Evolutionary conservation across 2,329 filamentous ascomycete species (phyloP).

Genomic region (Blastomyces silverae): DNA sequence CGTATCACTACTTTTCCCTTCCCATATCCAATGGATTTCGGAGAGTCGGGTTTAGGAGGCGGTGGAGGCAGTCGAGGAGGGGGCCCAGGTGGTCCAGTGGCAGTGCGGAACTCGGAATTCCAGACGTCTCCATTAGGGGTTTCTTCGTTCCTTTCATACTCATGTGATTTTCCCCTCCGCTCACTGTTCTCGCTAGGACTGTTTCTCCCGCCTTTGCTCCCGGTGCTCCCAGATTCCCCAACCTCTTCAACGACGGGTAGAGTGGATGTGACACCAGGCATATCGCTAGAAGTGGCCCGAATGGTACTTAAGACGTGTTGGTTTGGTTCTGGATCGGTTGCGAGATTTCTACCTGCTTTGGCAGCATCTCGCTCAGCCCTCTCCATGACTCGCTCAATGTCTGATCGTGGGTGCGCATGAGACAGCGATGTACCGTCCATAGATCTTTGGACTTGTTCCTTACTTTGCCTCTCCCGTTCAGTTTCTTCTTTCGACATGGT

Average conservation of each 20-base stretch:
- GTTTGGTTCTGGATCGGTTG: slow-evolving; percentile 52
- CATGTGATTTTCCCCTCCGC: slow-evolving; percentile 12
- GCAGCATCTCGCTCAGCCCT: slow-evolving; percentile 55
- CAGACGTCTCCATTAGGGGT: slow-evolving; percentile 12
- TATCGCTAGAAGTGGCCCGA: slow-evolving; percentile 52
- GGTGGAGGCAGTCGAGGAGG: slow-evolving; percentile 19
- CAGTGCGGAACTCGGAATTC: slow-evolving; percentile 19
- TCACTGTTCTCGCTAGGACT: slow-evolving; percentile 2
- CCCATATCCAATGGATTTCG: slow-evolving; percentile 13
- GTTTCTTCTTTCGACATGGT: slow-evolving; percentile 87
- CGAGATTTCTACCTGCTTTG: slow-evolving; percentile 32
- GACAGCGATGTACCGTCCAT: slow-evolving; percentile 26
- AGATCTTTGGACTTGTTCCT: slow-evolving; percentile 28
- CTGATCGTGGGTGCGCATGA: slow-evolving; percentile 28
- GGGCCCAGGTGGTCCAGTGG: slow-evolving; percentile 15
- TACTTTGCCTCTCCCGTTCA: slow-evolving; percentile 43
- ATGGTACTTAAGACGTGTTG: slow-evolving; percentile 55
- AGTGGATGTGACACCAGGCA: slow-evolving; percentile 50
- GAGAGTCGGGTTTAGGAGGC: slow-evolving; percentile 17
- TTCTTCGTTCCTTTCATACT: slow-evolving; percentile 9
- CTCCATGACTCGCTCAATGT: slow-evolving; percentile 51
- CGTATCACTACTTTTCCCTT: slow-evolving; percentile 3
- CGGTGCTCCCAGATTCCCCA: slow-evolving; percentile 61
- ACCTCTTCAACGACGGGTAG: slow-evolving; percentile 86
- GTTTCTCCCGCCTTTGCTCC: slow-evolving; percentile 18